Evolutionary conservation across 2,329 filamentous ascomycete genomes (phyloP), one percentile per base, ranked within the genome.

Genomic region (Diplodia seriata): DNA sequence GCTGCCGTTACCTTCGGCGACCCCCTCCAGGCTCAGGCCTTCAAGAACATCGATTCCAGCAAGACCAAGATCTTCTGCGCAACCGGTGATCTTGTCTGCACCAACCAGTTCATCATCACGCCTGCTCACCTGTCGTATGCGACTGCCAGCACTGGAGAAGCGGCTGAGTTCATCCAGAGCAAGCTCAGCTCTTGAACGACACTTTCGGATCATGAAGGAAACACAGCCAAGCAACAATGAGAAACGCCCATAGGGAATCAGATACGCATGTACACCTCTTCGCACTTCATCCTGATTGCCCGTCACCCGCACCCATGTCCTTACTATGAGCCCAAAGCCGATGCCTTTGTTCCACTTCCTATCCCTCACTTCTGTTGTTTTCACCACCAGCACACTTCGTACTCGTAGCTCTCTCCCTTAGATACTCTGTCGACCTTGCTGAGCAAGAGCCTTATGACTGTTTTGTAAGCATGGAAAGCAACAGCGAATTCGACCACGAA

Each of bases 1-100:
- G 76, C 43, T 54, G 74, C 74, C 1, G 74, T 78, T 53, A 77
- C 78, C 51, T 79, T 80, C 40, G 77, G 77, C 18, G 77, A 79
- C 68, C 77, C 77, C 67, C 70, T 78, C 62, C 75, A 78, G 33
- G 77, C 76, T 7, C 59, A 78, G 29, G 47, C 70, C 3, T 66
- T 56, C 51, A 51, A 66, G 20, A 53, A 40, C n/a, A 43, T 54
- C n/a, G 50, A 54, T 12, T 12, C 47, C 4, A 36, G 23, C 49
- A 65, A 31, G 49, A 65, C 62, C 31, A 65, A 65, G 20, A 38
- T 65, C 33, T 65, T 51, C 49, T 65, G 62, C 31, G 62, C 49
- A 2, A 54, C 62, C 23, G 62, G 62, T 20, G 62, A 54, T 54
- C 49, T 53, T 18, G 62, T 65, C 31, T 65, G 62, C 50, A 49